A percentile compares a stretch with the other conserved stretches of the same genome.
phyloP scores from a whole-genome alignment of 2,329 filamentous ascomycete species.

The Xenoacremonium recifei region DNA sequence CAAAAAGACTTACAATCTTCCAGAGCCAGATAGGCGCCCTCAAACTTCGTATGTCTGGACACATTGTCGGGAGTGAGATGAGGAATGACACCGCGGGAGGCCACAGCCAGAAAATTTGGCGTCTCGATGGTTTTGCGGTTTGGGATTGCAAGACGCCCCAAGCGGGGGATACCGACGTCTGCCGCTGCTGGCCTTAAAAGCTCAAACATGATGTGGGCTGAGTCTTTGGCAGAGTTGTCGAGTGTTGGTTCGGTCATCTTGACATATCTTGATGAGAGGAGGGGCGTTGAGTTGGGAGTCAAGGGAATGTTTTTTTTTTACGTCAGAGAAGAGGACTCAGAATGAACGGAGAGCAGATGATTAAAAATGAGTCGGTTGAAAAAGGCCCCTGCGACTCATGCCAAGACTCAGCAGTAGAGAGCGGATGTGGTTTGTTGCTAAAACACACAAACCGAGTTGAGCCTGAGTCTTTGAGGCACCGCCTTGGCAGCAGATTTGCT shows the following conservation, averaged over 20 bases:
- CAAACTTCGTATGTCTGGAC: slow-evolving; percentile 60
- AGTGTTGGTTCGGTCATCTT: slow-evolving; percentile 28
- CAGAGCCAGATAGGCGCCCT: slow-evolving; percentile 74
- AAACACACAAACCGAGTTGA: no score
- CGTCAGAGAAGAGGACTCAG: neutral
- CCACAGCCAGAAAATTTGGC: slow-evolving; percentile 76
- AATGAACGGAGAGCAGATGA: neutral
- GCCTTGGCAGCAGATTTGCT: no score
- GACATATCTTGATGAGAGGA: slow-evolving; percentile 13
- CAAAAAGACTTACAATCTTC: slow-evolving; percentile 80
- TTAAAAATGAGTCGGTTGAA: neutral
- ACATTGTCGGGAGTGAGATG: slow-evolving; percentile 88
- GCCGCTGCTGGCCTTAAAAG: slow-evolving; percentile 41
- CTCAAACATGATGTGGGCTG: slow-evolving; percentile 39
- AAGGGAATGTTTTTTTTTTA: neutral
- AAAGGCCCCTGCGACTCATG: no score
- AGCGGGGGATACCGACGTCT: slow-evolving; percentile 52
- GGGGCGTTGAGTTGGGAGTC: neutral
- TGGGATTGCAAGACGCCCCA: slow-evolving; percentile 64
- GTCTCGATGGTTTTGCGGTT: slow-evolving; percentile 70
- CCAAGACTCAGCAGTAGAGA: no score
- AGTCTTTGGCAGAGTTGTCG: slow-evolving; percentile 15
- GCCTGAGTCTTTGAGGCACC: no score
- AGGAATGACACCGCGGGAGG: slow-evolving; percentile 80
- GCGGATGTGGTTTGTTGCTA: no score